phyloP scores from a whole-genome alignment of 192 early-diverging fungal species.

The Helicostylum pulchrum region DNA sequence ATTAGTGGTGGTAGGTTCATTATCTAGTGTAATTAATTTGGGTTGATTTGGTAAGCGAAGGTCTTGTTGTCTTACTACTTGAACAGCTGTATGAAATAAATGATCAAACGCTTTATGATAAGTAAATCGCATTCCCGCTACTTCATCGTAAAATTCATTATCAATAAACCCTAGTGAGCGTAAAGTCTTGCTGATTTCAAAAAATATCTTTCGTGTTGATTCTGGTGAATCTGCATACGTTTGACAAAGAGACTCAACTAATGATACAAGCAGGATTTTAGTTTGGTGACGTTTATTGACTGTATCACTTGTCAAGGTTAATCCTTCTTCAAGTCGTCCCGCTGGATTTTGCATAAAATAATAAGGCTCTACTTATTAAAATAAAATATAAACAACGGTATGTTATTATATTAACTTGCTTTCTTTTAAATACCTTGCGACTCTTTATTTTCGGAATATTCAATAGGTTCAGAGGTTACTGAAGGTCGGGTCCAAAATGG shows the following conservation, averaged over 20 bases:
- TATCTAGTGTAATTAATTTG: background rate
- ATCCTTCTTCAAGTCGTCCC: background rate
- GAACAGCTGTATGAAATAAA: constrained; percentile 75
- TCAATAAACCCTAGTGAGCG: constrained; percentile 78
- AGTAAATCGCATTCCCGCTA: constrained; percentile 71
- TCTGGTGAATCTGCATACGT: constrained; percentile 81
- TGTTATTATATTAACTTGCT: too few species aligned
- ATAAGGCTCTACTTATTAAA: too few species aligned
- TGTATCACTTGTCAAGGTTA: background rate
- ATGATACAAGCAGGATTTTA: constrained; percentile 76
- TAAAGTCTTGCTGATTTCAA: constrained; percentile 80
- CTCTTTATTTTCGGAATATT: background rate
- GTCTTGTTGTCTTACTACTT: constrained; percentile 43
- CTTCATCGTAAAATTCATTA: constrained; percentile 59
- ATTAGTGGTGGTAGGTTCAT: background rate
- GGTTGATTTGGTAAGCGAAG: background rate
- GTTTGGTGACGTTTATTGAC: constrained; percentile 51
- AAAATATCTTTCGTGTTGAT: constrained; percentile 81
- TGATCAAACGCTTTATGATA: constrained; percentile 85
- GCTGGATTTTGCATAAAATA: background rate
- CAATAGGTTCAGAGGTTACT: background rate
- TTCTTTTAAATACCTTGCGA: too few species aligned
- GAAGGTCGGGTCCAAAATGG: background rate
- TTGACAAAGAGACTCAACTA: constrained; percentile 87
- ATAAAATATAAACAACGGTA: too few species aligned